Conservation (phyloP, 2,329 filamentous ascomycete genomes). For the Clonostachys solani region DNA sequence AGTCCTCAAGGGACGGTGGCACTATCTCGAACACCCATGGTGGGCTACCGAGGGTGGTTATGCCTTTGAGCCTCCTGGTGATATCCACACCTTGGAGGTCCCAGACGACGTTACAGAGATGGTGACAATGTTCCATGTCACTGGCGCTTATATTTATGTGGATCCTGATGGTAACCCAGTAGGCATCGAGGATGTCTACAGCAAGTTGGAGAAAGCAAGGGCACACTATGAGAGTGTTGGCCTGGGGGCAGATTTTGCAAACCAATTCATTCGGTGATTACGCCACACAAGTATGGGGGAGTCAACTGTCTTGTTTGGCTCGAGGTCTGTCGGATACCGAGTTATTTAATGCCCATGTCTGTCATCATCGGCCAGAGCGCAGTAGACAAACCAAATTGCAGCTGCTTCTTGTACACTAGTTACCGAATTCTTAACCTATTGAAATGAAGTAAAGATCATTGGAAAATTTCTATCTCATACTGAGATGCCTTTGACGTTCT, state of each 20-base stretch:
- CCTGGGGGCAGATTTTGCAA: conserved; percentile 17
- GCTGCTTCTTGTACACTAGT: too few relatives aligned
- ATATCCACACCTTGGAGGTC: conserved; percentile 27
- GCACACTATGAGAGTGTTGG: conserved; percentile 23
- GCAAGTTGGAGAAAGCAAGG: conserved; percentile 18
- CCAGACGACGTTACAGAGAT: conserved; percentile 24
- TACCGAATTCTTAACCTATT: too few relatives aligned
- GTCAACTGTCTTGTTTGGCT: too few relatives aligned
- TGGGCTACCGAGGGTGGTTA: conserved; percentile 26
- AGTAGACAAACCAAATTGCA: too few relatives aligned
- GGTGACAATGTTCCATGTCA: conserved; percentile 26
- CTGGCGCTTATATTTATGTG: conserved; percentile 25
- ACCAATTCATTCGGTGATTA: conserved; percentile 11
- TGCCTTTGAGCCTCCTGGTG: conserved; percentile 23
- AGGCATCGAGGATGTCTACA: conserved; percentile 25
- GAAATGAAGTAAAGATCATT: too few relatives aligned
- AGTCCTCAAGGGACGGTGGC: conserved; percentile 21
- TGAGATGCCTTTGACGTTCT: too few relatives aligned
- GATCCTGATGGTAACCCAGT: conserved; percentile 20
- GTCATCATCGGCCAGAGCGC: too few relatives aligned
- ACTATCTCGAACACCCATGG: conserved; percentile 28
- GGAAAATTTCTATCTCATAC: too few relatives aligned
- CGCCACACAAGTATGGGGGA: too few relatives aligned
- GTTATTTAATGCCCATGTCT: too few relatives aligned
- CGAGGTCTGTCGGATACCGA: too few relatives aligned